A percentile compares a stretch with the other conserved stretches of the same genome.
Conservation (phyloP, 257 asterid species). For the Nicotiana noctiflora region DNA sequence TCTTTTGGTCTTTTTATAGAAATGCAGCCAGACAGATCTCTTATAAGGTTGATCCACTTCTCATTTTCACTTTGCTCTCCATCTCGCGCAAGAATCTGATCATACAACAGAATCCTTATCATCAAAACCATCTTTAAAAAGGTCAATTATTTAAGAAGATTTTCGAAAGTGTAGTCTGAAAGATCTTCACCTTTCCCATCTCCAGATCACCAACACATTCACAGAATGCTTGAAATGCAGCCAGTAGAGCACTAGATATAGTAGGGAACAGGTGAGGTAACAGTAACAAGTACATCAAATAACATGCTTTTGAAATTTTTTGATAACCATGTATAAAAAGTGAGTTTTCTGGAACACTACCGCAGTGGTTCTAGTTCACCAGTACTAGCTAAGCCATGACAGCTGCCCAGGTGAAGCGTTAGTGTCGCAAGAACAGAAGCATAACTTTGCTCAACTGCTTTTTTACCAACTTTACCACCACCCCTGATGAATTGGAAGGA, state of each 20-base stretch:
- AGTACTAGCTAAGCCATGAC: no score
- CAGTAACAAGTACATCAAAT: not conserved
- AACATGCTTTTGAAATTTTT: constrained; percentile 15
- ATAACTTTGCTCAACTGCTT: no score
- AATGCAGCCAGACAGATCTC: constrained; percentile 93
- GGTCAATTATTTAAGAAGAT: not conserved
- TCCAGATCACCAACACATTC: constrained; percentile 99
- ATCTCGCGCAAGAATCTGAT: constrained; percentile 88
- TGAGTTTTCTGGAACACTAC: no score
- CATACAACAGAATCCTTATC: not conserved
- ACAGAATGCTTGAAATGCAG: constrained; percentile 90
- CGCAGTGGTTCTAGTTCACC: no score
- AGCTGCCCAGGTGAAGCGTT: no score
- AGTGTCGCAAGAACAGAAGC: no score
- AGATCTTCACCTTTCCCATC: constrained; percentile 82
- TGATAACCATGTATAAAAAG: no score
- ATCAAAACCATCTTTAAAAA: not conserved
- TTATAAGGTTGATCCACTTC: constrained; percentile 76
- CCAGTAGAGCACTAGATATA: constrained; percentile 46
- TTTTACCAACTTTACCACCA: no score
- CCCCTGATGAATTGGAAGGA: no score
- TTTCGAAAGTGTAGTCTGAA: constrained; percentile 12
- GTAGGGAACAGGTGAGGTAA: constrained; percentile 1
- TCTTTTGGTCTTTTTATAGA: constrained; percentile 95
- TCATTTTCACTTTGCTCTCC: constrained; percentile 77